Percentiles rank a stretch among this genome's conserved stretches.
Evolutionary conservation across 805 yeast species (phyloP).

Genomic region (Suhomyces sp.): DNA sequence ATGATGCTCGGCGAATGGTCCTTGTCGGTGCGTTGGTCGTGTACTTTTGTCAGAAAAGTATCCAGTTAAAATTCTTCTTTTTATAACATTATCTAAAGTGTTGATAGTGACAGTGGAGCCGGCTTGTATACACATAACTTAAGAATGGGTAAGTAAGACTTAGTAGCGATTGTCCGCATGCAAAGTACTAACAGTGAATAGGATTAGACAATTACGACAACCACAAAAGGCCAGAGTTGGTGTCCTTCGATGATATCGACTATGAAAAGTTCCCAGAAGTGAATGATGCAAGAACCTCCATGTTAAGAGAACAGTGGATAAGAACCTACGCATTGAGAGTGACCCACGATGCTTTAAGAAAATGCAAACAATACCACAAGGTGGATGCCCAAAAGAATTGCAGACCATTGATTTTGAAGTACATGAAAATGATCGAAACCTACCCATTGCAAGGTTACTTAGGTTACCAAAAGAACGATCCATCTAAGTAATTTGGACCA

Average conservation of each 20-base stretch:
- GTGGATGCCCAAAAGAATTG: slow-evolving; percentile 64
- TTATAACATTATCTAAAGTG: slow-evolving; percentile 9
- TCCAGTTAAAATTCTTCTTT: slow-evolving; percentile 35
- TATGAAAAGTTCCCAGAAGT: slow-evolving; percentile 63
- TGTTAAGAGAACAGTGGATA: slow-evolving; percentile 78
- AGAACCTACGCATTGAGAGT: slow-evolving; percentile 64
- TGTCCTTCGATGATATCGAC: slow-evolving; percentile 80
- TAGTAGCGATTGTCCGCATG: neutral
- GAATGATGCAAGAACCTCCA: slow-evolving; percentile 69
- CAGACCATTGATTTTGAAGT: slow-evolving; percentile 71
- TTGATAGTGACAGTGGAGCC: slow-evolving; percentile 1
- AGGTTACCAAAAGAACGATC: slow-evolving; percentile 89
- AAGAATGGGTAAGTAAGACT: slow-evolving; percentile 17
- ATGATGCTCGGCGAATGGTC: neutral
- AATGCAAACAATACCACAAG: slow-evolving; percentile 64
- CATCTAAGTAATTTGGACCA: slow-evolving; percentile 49
- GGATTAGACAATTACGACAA: slow-evolving; percentile 33
- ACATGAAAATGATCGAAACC: slow-evolving; percentile 71
- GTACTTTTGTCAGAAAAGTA: slow-evolving; percentile 9
- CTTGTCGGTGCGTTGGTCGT: slow-evolving; percentile 12
- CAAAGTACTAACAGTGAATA: slow-evolving; percentile 14
- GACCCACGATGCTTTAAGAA: slow-evolving; percentile 70
- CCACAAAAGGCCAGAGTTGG: slow-evolving; percentile 62
- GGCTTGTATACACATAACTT: neutral
- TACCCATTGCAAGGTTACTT: slow-evolving; percentile 68